Conservation (phyloP, 495 filamentous ascomycete species). For the Talaromyces adpressus region DNA sequence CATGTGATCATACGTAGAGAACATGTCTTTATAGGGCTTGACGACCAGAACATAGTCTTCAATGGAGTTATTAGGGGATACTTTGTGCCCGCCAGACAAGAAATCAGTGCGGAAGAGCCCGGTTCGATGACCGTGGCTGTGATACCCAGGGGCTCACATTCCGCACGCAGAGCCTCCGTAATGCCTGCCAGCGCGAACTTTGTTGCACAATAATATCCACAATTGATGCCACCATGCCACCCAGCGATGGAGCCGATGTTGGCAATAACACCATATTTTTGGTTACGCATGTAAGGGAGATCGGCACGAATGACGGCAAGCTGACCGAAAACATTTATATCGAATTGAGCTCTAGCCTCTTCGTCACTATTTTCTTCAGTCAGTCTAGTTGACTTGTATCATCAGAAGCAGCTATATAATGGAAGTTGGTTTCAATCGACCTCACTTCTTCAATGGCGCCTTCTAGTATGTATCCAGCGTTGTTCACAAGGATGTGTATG, state of each 20-base stretch:
- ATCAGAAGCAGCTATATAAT: too few species aligned
- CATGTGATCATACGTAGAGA: slow-evolving; percentile 14
- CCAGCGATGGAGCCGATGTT: slow-evolving; percentile 28
- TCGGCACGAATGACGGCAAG: slow-evolving; percentile 36
- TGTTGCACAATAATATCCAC: slow-evolving; percentile 34
- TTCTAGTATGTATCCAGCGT: slow-evolving; percentile 43
- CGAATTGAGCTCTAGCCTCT: neutral
- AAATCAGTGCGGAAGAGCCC: slow-evolving; percentile 46
- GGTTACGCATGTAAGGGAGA: slow-evolving; percentile 40
- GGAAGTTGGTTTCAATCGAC: neutral
- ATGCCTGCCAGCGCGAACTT: slow-evolving; percentile 35
- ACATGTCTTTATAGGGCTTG: slow-evolving; percentile 8
- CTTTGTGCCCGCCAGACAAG: slow-evolving; percentile 1
- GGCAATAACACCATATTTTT: slow-evolving; percentile 33
- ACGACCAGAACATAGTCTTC: slow-evolving; percentile 16
- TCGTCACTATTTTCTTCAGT: slow-evolving; percentile 26
- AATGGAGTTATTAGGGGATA: slow-evolving; percentile 19
- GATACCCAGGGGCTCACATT: slow-evolving; percentile 40
- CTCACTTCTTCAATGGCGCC: slow-evolving; percentile 28
- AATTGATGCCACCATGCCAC: slow-evolving; percentile 12
- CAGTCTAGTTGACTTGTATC: too few species aligned
- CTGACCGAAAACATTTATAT: slow-evolving; percentile 22
- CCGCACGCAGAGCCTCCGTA: slow-evolving; percentile 37
- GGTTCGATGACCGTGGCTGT: slow-evolving; percentile 39
- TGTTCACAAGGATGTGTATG: slow-evolving; percentile 53